Conservation (phyloP, 768 basidiomycete species). For the Galerina sulciceps region DNA sequence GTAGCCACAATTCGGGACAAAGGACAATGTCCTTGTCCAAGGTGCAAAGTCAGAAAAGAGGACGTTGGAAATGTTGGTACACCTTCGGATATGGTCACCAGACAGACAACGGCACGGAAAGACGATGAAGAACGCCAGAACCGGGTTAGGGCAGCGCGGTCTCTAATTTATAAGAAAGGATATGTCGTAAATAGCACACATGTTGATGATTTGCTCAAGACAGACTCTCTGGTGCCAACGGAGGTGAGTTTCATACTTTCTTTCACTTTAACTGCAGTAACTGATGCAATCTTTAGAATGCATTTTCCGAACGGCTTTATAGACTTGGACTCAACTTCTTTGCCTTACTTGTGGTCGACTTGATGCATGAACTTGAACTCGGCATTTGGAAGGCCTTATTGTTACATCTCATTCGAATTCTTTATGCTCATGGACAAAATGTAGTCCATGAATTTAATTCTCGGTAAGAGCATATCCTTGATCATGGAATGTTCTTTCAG, state of each 20-base stretch:
- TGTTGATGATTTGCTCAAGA: conserved; percentile 17
- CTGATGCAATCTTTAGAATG: conserved; percentile 30
- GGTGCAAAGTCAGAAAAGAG: not conserved
- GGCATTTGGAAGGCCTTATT: conserved; percentile 41
- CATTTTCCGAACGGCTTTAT: conserved; percentile 30
- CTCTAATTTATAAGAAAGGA: conserved; percentile 10
- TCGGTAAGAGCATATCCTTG: conserved; percentile 18
- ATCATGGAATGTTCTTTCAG: not conserved
- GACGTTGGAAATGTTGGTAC: too few species aligned
- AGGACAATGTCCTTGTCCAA: conserved; percentile 38
- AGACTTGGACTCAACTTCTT: conserved; percentile 27
- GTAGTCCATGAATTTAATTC: conserved; percentile 24
- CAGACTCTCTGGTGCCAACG: conserved; percentile 11
- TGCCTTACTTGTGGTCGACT: conserved; percentile 32
- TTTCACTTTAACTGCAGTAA: not conserved
- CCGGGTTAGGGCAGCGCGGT: conserved; percentile 1
- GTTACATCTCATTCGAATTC: conserved; percentile 36
- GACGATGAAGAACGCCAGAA: conserved; percentile 6
- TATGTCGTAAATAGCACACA: conserved; percentile 13
- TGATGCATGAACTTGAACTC: conserved; percentile 42
- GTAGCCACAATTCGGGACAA: conserved; percentile 31
- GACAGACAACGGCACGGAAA: not conserved
- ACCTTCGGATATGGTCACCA: too few species aligned
- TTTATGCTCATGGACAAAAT: conserved; percentile 24
- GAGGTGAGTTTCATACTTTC: conserved; percentile 1